Evolutionary conservation across 305 asterid species (phyloP).

Genomic region (Withania somnifera): DNA sequence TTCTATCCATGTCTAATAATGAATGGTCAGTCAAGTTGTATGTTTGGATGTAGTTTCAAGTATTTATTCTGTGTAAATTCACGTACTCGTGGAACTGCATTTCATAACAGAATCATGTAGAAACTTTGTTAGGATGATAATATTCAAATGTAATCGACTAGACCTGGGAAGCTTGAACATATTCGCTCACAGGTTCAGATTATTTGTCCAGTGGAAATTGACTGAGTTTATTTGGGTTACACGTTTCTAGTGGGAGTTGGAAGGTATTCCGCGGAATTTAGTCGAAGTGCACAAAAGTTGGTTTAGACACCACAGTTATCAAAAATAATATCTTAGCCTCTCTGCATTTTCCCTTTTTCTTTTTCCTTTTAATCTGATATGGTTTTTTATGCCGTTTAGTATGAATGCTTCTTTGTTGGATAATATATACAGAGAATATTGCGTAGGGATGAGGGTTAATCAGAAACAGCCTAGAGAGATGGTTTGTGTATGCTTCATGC

Average conservation of each 20-base stretch:
- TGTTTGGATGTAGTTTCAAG: not conserved
- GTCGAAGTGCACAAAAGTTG: too few relatives aligned
- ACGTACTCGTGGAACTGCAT: not conserved
- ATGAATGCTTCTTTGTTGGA: not conserved
- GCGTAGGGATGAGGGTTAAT: not conserved
- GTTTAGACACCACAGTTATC: too few relatives aligned
- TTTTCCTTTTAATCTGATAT: not conserved
- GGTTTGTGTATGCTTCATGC: too few relatives aligned
- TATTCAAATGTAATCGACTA: not conserved
- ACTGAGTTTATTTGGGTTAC: too few relatives aligned
- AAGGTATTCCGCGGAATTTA: too few relatives aligned
- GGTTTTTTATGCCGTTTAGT: not conserved
- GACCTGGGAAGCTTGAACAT: too few relatives aligned
- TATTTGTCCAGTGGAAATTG: not conserved
- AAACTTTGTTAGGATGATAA: not conserved
- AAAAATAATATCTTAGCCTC: too few relatives aligned
- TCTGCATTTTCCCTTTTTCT: not conserved
- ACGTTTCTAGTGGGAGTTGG: too few relatives aligned
- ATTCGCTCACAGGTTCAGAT: not conserved
- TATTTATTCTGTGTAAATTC: conserved; percentile 1
- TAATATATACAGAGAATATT: not conserved
- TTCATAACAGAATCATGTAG: not conserved
- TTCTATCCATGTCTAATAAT: conserved; percentile 12
- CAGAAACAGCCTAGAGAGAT: too few relatives aligned
- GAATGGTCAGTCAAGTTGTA: not conserved